Percentiles rank a stretch among this genome's conserved stretches.
Evolutionary conservation across 768 basidiomycete genomes (phyloP).

Genomic region (Auriculariales sp.): DNA sequence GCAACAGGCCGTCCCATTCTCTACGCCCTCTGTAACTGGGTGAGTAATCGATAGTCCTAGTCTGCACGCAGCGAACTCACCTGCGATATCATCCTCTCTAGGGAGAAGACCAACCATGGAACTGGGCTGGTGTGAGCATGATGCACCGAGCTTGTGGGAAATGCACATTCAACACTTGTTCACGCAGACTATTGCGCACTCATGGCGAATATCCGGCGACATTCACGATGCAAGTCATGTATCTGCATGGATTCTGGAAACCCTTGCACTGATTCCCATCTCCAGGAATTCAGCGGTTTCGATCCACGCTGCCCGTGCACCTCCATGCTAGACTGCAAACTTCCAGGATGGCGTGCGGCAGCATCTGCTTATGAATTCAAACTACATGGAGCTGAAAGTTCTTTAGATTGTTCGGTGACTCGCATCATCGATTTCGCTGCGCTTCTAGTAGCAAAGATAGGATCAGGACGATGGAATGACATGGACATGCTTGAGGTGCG

Average conservation of each 20-base stretch:
- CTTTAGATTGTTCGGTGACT: slow-evolving; percentile 7
- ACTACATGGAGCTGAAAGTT: no score
- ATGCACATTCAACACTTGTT: not conserved
- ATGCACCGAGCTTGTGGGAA: not conserved
- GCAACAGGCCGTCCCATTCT: slow-evolving; percentile 25
- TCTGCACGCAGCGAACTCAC: no score
- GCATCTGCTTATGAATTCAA: no score
- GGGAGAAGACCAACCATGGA: slow-evolving; percentile 26
- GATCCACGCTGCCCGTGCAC: slow-evolving; percentile 24
- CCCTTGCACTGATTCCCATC: not conserved
- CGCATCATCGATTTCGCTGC: slow-evolving; percentile 10
- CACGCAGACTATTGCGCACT: slow-evolving; percentile 12
- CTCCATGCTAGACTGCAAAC: slow-evolving; percentile 21
- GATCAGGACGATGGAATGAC: slow-evolving; percentile 9
- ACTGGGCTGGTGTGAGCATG: slow-evolving; percentile 16
- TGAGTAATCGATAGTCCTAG: no score
- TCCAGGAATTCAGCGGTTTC: slow-evolving; percentile 18
- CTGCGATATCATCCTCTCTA: no score
- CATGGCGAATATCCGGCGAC: slow-evolving; percentile 14
- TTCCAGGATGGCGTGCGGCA: slow-evolving; percentile 21
- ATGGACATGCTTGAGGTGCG: slow-evolving; percentile 9
- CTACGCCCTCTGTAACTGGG: slow-evolving; percentile 26
- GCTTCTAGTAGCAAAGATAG: slow-evolving; percentile 8
- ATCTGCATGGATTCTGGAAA: not conserved
- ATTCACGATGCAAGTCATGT: slow-evolving; percentile 7